Evolutionary conservation across 2,329 filamentous ascomycete species (phyloP).

Genomic region (Thielaviopsis musarum): DNA sequence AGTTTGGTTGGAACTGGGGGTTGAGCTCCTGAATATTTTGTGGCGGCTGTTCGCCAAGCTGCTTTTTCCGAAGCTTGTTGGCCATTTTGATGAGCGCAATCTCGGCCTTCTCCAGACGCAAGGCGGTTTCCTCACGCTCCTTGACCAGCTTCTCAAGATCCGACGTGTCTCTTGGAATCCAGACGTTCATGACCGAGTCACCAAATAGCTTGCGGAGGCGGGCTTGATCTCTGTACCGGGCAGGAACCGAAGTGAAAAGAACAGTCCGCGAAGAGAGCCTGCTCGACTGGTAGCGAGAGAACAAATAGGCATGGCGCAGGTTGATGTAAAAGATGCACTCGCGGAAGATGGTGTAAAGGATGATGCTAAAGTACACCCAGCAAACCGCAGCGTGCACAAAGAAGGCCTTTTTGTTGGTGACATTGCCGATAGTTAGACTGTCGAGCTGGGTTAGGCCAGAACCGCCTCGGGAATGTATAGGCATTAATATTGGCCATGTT

Average conservation of each 20-base stretch:
- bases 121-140: constrained; percentile 56
- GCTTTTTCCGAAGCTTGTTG: constrained; percentile 44
- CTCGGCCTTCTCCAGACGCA: constrained; percentile 70
- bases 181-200: constrained; percentile 61
- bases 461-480: constrained; percentile 70
- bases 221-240: constrained; percentile 54
- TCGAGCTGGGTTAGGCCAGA: constrained; percentile 46
- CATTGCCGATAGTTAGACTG: constrained; percentile 27
- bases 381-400: constrained; percentile 70
- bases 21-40: background rate
- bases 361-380: constrained; percentile 72
- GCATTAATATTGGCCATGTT: constrained; percentile 72
- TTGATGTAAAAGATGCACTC: constrained; percentile 92
- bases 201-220: constrained; percentile 66
- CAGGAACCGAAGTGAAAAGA: constrained; percentile 75
- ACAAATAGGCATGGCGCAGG: constrained; percentile 80
- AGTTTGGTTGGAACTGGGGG: constrained; percentile 3
- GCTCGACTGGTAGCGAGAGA: constrained; percentile 66
- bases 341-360: constrained; percentile 77
- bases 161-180: constrained; percentile 61
- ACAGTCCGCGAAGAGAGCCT: constrained; percentile 83
- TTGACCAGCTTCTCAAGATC: constrained; percentile 63
- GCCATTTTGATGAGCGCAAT: constrained; percentile 62
- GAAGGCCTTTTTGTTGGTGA: constrained; percentile 44
- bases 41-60: constrained; percentile 8